A percentile compares a stretch with the other conserved stretches of the same genome.
phyloP scores from a whole-genome alignment of 306 rosid genomes.

The Dryas octopetala region DNA sequence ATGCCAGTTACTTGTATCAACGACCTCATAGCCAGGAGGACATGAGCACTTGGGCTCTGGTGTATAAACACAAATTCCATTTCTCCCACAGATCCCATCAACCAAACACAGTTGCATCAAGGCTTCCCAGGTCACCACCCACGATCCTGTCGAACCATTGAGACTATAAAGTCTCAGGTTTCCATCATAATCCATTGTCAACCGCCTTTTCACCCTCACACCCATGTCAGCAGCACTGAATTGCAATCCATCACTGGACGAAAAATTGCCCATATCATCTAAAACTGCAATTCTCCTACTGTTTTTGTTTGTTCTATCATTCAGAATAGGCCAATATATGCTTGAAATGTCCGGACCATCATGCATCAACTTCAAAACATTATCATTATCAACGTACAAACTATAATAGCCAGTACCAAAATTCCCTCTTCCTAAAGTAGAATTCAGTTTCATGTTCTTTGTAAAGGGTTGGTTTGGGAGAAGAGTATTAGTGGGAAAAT shows the following conservation, averaged over 20 bases:
- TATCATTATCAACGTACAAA: slow-evolving; percentile 14
- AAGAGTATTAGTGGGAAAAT: slow-evolving; percentile 28
- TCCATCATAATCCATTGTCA: slow-evolving; percentile 39
- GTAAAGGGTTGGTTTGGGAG: slow-evolving; percentile 13
- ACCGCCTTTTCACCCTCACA: slow-evolving; percentile 20
- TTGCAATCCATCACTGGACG: slow-evolving; percentile 34
- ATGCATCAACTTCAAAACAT: slow-evolving; percentile 18
- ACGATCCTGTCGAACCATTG: background rate
- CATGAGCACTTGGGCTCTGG: slow-evolving; percentile 19
- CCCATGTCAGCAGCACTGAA: slow-evolving; percentile 30
- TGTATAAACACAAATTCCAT: slow-evolving; percentile 11
- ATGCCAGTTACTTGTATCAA: slow-evolving; percentile 2
- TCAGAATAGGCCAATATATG: slow-evolving; percentile 16
- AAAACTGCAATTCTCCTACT: slow-evolving; percentile 31
- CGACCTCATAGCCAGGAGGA: slow-evolving; percentile 16
- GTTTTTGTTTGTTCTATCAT: background rate
- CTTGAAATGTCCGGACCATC: slow-evolving; percentile 26
- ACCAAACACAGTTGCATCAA: slow-evolving; percentile 31
- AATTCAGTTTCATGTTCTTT: background rate
- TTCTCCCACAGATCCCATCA: slow-evolving; percentile 40
- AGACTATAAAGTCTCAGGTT: slow-evolving; percentile 40
- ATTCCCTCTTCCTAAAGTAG: background rate
- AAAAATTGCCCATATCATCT: slow-evolving; percentile 35
- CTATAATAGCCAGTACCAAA: slow-evolving; percentile 12
- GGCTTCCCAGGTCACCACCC: slow-evolving; percentile 56